These are phyloP conservation scores for Euryodendron excelsum DNA, from an alignment of 148 eudicot species.

Conservation along the genomic window DNA sequence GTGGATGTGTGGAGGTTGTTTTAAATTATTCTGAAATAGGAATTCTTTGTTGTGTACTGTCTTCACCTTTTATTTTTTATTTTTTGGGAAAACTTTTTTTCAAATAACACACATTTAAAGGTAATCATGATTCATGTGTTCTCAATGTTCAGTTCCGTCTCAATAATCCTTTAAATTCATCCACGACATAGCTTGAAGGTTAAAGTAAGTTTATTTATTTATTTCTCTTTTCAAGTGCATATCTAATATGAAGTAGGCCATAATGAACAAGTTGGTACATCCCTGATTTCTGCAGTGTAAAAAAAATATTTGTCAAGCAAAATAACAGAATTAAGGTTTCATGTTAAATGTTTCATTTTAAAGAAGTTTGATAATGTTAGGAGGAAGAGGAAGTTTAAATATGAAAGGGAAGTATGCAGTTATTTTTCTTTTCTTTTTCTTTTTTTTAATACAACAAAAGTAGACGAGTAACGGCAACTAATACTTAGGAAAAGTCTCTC, in stretches of 20 bases:
- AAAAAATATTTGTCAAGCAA: background rate
- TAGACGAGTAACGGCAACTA: background rate
- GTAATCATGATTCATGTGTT: background rate
- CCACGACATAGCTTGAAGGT: background rate
- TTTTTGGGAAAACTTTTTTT: background rate
- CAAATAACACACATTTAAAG: background rate
- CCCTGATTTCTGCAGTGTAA: background rate
- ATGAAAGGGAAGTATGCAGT: background rate
- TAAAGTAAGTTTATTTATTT: background rate
- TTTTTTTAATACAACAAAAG: no score
- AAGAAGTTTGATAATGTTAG: background rate
- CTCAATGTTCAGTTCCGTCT: background rate
- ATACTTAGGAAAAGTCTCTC: no score
- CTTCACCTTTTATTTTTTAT: background rate
- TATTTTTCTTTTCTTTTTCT: background rate
- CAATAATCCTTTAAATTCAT: background rate
- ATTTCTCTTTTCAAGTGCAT: background rate
- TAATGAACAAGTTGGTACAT: background rate
- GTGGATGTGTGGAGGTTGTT: constrained; percentile 64
- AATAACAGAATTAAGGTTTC: background rate
- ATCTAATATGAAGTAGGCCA: background rate
- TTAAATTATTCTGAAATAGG: constrained; percentile 16
- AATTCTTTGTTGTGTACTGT: background rate
- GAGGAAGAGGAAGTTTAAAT: background rate
- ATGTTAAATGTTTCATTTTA: background rate